These are phyloP conservation scores for Albugo laibachii DNA, from an alignment of 352 stramenopile genomes.

Conservation along the genomic window DNA sequence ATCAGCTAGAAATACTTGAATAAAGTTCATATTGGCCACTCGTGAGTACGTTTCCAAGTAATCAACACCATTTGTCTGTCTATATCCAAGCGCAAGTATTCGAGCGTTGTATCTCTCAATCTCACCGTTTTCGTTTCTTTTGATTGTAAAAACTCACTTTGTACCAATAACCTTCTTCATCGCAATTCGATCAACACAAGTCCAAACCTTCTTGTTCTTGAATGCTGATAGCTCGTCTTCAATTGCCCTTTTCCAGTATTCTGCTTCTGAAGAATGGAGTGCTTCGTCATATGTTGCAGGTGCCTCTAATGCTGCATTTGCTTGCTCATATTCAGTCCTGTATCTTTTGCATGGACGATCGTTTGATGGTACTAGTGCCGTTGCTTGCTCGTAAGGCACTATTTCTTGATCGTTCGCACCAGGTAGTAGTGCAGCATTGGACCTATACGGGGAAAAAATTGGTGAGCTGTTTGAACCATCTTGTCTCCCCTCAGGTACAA, in stretches of 20 bases:
- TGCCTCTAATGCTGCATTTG: no score
- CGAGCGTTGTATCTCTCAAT: conserved; percentile 4
- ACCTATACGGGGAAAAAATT: neutral
- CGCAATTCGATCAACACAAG: conserved; percentile 10
- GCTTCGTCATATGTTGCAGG: no score
- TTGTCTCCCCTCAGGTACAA: no score
- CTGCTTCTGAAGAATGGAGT: conserved; percentile 2
- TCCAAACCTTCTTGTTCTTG: conserved; percentile 7
- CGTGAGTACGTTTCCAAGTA: conserved; percentile 4
- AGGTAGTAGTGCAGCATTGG: no score
- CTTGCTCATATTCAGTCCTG: no score
- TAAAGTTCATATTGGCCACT: conserved; percentile 3
- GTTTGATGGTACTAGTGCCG: conserved; percentile 4
- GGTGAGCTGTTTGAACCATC: no score
- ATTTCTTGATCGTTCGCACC: neutral
- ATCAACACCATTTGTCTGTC: conserved; percentile 5
- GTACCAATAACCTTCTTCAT: conserved; percentile 1
- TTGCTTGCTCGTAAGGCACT: neutral
- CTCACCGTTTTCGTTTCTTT: no score
- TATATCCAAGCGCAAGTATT: conserved; percentile 5
- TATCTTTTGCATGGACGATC: no score
- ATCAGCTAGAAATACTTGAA: conserved; percentile 3
- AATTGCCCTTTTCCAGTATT: conserved; percentile 8
- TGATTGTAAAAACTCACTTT: no score
- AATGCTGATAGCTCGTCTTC: neutral